Conservation (phyloP, 805 yeast species). For the Candida verbasci region DNA sequence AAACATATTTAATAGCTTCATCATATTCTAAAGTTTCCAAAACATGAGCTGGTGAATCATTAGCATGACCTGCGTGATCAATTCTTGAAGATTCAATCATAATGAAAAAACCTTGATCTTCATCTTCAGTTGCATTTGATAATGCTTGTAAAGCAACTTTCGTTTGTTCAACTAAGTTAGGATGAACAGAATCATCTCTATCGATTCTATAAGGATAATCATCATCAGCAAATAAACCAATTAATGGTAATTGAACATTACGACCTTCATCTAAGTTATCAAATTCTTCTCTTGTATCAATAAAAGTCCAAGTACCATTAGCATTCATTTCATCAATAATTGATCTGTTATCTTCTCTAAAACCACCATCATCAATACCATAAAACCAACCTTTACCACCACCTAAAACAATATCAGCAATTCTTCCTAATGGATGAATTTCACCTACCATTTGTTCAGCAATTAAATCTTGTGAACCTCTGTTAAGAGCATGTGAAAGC, state of each 20-base stretch:
- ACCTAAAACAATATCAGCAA: slow-evolving; percentile 81
- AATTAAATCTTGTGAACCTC: slow-evolving; percentile 77
- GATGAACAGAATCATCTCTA: slow-evolving; percentile 55
- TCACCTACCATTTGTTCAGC: slow-evolving; percentile 85
- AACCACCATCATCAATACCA: slow-evolving; percentile 54
- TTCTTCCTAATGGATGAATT: slow-evolving; percentile 63
- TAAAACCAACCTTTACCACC: slow-evolving; percentile 87
- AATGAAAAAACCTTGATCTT: slow-evolving; percentile 80
- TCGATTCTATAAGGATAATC: slow-evolving; percentile 87
- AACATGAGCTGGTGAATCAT: slow-evolving; percentile 92
- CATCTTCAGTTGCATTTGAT: slow-evolving; percentile 59
- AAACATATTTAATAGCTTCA: slow-evolving; percentile 68
- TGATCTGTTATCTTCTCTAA: slow-evolving; percentile 66
- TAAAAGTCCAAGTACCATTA: slow-evolving; percentile 49
- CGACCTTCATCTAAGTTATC: slow-evolving; percentile 51
- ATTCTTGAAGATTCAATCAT: slow-evolving; percentile 88
- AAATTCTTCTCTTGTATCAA: slow-evolving; percentile 54
- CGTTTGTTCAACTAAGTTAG: slow-evolving; percentile 77
- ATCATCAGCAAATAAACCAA: slow-evolving; percentile 67
- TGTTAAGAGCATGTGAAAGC: slow-evolving; percentile 67
- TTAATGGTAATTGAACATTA: slow-evolving; percentile 66
- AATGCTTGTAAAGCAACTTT: slow-evolving; percentile 67
- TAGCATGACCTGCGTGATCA: slow-evolving; percentile 92
- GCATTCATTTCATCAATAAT: slow-evolving; percentile 57
- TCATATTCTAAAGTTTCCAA: slow-evolving; percentile 86